Evolutionary conservation across 2,329 filamentous ascomycete species (phyloP).

Genomic region (Lanzia echinophila): DNA sequence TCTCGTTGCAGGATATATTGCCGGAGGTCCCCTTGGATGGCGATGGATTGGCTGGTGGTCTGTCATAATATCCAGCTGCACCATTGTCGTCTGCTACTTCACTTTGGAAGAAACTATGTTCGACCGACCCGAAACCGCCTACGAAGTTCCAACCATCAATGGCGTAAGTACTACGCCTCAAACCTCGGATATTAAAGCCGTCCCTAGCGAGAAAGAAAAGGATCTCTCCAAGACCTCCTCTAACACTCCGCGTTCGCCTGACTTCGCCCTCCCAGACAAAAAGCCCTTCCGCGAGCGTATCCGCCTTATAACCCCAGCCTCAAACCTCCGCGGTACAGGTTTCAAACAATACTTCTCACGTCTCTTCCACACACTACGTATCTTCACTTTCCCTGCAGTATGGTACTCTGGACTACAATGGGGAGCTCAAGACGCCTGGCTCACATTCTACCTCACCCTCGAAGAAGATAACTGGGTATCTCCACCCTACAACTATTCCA

Average conservation of each 20-base stretch:
- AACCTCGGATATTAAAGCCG: background rate
- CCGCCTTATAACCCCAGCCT: slow-evolving; percentile 47
- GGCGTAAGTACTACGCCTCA: slow-evolving; percentile 13
- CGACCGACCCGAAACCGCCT: slow-evolving; percentile 34
- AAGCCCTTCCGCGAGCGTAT: slow-evolving; percentile 48
- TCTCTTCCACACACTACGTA: slow-evolving; percentile 47
- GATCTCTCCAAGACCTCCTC: slow-evolving; percentile 9
- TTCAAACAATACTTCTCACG: slow-evolving; percentile 47
- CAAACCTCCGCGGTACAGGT: slow-evolving; percentile 46
- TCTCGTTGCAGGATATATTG: slow-evolving; percentile 45
- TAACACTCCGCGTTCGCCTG: slow-evolving; percentile 4
- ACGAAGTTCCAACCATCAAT: slow-evolving; percentile 28
- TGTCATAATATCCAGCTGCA: slow-evolving; percentile 42
- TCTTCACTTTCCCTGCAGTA: slow-evolving; percentile 52
- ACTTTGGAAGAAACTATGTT: slow-evolving; percentile 48
- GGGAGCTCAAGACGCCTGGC: slow-evolving; percentile 53
- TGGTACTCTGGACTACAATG: slow-evolving; percentile 52
- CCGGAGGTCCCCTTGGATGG: slow-evolving; percentile 43
- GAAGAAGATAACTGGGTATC: slow-evolving; percentile 50
- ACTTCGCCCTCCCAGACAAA: slow-evolving; percentile 29
- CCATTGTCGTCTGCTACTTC: slow-evolving; percentile 44
- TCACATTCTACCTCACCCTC: slow-evolving; percentile 52
- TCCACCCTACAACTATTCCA: slow-evolving; percentile 47
- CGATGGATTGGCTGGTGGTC: slow-evolving; percentile 48
- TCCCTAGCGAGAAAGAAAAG: slow-evolving; percentile 12